These are phyloP conservation scores for Candida sphagnicola DNA, from an alignment of 805 yeast species.

Conservation along the genomic window DNA sequence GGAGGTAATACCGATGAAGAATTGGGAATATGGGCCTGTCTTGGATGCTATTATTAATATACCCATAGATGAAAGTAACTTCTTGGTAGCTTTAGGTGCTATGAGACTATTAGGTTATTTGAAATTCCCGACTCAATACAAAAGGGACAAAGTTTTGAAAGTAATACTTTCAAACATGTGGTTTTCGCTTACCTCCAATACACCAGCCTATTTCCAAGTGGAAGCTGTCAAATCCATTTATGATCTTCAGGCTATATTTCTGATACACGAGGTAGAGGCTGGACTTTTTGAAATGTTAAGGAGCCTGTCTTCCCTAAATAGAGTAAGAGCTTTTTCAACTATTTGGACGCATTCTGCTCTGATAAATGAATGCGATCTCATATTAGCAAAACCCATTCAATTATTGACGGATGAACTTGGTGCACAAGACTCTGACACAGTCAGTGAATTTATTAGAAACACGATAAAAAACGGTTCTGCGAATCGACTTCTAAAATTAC, in stretches of 20 bases:
- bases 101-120: slow-evolving; percentile 3
- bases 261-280: slow-evolving; percentile 63
- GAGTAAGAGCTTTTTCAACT: slow-evolving; percentile 54
- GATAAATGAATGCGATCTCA: slow-evolving; percentile 44
- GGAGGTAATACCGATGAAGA: neutral
- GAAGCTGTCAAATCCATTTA: slow-evolving; percentile 68
- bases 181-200: slow-evolving; percentile 45
- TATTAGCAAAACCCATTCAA: slow-evolving; percentile 62
- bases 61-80: slow-evolving; percentile 1
- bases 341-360: slow-evolving; percentile 70
- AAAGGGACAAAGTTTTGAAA: slow-evolving; percentile 37
- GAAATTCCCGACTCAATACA: slow-evolving; percentile 7
- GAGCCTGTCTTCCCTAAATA: slow-evolving; percentile 24
- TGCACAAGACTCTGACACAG: slow-evolving; percentile 38
- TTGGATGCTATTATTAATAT: neutral
- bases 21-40: neutral
- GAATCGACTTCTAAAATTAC: slow-evolving; percentile 57
- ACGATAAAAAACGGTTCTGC: slow-evolving; percentile 48
- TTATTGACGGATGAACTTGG: slow-evolving; percentile 64
- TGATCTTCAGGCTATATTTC: slow-evolving; percentile 52
- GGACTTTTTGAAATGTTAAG: slow-evolving; percentile 58
- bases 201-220: slow-evolving; percentile 56
- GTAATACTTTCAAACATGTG: slow-evolving; percentile 47
- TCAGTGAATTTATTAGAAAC: slow-evolving; percentile 47
- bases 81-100: neutral